A percentile compares a stretch with the other conserved stretches of the same genome.
phyloP scores from a whole-genome alignment of 306 rosid species.

The Malus domestica region DNA sequence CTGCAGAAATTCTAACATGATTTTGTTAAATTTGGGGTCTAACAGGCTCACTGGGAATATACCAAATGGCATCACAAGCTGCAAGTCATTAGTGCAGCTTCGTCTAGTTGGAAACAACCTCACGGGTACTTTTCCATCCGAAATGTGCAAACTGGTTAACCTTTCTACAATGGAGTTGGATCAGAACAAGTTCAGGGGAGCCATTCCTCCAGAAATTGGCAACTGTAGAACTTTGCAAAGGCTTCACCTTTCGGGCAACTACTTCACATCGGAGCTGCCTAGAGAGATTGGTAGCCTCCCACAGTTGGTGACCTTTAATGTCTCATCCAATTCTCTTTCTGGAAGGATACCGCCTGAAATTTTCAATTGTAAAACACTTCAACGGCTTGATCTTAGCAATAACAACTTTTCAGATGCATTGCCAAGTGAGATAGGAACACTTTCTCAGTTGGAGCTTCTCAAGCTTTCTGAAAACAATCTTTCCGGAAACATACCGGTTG shows the following conservation, averaged over 20 bases:
- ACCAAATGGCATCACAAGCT: slow-evolving; percentile 55
- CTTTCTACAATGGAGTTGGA: slow-evolving; percentile 61
- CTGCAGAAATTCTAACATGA: slow-evolving; percentile 45
- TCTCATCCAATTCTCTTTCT: slow-evolving; percentile 57
- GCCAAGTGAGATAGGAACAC: slow-evolving; percentile 60
- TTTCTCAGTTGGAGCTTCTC: slow-evolving; percentile 71
- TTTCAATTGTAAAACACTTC: slow-evolving; percentile 53
- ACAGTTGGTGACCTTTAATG: slow-evolving; percentile 69
- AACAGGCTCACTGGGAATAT: slow-evolving; percentile 57
- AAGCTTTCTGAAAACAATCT: slow-evolving; percentile 57
- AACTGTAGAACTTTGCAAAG: slow-evolving; percentile 58
- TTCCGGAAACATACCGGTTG: slow-evolving; percentile 52
- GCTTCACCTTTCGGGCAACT: slow-evolving; percentile 65
- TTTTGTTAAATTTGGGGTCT: slow-evolving; percentile 49
- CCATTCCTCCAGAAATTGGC: slow-evolving; percentile 51
- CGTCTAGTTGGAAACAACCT: slow-evolving; percentile 53
- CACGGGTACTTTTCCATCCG: slow-evolving; percentile 53
- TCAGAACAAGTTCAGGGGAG: slow-evolving; percentile 68
- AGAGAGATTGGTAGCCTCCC: slow-evolving; percentile 67
- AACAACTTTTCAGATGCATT: slow-evolving; percentile 51
- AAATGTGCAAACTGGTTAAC: slow-evolving; percentile 55
- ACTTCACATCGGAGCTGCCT: slow-evolving; percentile 62
- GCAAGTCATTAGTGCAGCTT: slow-evolving; percentile 54
- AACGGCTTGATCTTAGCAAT: slow-evolving; percentile 69
- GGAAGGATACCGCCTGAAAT: slow-evolving; percentile 62